A percentile compares a stretch with the other conserved stretches of the same genome.
Evolutionary conservation across 139 green algal species (phyloP).

Genomic region (Chlamydomonas asymmetrica): DNA sequence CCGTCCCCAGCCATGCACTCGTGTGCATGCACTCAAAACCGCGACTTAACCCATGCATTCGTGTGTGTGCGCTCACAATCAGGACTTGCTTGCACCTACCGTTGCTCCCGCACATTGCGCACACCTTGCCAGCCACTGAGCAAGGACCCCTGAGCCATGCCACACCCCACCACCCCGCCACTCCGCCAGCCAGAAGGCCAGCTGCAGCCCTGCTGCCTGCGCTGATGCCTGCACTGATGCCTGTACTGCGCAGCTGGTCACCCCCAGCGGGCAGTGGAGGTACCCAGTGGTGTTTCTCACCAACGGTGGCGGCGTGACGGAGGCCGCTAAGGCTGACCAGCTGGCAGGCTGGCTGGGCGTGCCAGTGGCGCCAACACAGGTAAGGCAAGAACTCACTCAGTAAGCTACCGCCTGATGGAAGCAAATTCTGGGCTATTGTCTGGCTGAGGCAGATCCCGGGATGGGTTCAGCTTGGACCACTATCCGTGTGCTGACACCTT

Average conservation of each 20-base stretch:
- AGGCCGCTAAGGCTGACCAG: conserved; percentile 72
- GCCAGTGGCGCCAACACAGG: conserved; percentile 52
- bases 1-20: too few relatives aligned
- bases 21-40: too few relatives aligned
- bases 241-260: conserved; percentile 38
- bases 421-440: neutral
- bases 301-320: conserved; percentile 78
- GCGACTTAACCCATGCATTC: too few relatives aligned
- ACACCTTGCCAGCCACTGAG: too few relatives aligned
- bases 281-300: conserved; percentile 75
- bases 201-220: neutral
- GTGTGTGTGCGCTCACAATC: too few relatives aligned
- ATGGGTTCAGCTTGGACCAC: too few relatives aligned
- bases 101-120: too few relatives aligned
- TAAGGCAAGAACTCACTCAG: neutral
- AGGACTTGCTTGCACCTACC: too few relatives aligned
- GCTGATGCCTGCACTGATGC: neutral
- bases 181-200: neutral
- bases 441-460: too few relatives aligned
- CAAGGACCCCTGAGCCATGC: too few relatives aligned
- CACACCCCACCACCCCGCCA: neutral
- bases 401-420: neutral
- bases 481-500: neutral
- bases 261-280: conserved; percentile 35
- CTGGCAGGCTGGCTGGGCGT: conserved; percentile 71